phyloP scores from a whole-genome alignment of 2,329 filamentous ascomycete species.

The Orbilia oligospora region DNA sequence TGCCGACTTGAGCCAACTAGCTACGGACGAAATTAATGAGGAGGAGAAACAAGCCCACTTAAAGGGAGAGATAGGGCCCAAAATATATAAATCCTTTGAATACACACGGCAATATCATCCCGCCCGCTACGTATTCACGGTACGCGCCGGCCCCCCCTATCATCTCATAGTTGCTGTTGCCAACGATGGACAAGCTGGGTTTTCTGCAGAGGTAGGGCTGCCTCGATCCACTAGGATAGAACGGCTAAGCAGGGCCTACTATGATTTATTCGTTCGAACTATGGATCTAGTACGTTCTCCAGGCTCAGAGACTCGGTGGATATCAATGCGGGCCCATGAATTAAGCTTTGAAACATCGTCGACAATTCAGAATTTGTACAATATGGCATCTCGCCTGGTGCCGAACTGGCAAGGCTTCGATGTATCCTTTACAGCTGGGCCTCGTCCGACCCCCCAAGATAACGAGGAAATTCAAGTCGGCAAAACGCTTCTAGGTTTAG shows the following conservation, averaged over 20 bases:
- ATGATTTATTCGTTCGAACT: constrained; percentile 27
- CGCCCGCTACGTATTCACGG: constrained; percentile 5
- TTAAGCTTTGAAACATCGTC: constrained; percentile 31
- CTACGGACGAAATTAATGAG: not conserved
- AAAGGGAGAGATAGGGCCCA: not conserved
- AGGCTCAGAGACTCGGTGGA: not conserved
- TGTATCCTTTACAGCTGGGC: constrained; percentile 16
- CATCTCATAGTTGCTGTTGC: constrained; percentile 18
- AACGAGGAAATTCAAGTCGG: constrained; percentile 43
- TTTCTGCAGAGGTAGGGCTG: not conserved
- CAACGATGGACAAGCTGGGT: constrained; percentile 16
- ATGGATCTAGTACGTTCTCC: not conserved
- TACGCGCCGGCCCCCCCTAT: constrained; percentile 18
- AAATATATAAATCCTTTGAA: constrained; percentile 7
- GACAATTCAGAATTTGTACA: constrained; percentile 27
- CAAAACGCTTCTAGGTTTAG: constrained; percentile 32
- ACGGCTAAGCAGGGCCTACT: constrained; percentile 28
- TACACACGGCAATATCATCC: constrained; percentile 10
- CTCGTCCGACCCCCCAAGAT: not conserved
- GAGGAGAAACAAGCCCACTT: not conserved
- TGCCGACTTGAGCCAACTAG: not conserved
- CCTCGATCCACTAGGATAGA: constrained; percentile 1
- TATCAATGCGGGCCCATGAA: constrained; percentile 33
- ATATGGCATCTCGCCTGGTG: constrained; percentile 13
- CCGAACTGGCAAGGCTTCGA: constrained; percentile 20